Percentiles rank a stretch among this genome's conserved stretches.
These are phyloP conservation scores for Pythium pyrilobum DNA, from an alignment of 352 stramenopile species.

Conservation along the genomic window DNA sequence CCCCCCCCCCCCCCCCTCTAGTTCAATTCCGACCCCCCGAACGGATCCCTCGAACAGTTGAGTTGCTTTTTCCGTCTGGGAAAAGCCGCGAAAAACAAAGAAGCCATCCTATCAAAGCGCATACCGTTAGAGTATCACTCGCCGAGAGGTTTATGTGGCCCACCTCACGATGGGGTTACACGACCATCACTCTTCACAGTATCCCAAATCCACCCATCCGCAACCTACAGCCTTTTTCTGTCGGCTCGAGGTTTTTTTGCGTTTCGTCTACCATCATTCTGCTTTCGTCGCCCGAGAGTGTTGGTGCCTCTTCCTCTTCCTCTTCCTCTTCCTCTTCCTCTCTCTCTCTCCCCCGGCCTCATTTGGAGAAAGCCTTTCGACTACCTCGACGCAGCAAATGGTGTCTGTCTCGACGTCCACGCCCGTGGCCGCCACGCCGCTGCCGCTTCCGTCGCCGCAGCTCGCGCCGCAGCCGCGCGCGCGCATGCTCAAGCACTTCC, in stretches of 20 bases:
- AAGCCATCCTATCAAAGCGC: not conserved
- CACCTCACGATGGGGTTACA: not conserved
- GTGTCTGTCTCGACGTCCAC: conserved; percentile 6
- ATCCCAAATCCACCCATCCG: not conserved
- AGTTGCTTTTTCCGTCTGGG: conserved; percentile 10
- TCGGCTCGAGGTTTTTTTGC: not conserved
- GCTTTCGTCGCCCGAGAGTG: conserved; percentile 14
- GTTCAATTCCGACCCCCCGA: too few species aligned
- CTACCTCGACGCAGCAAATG: not conserved
- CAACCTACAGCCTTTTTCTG: not conserved
- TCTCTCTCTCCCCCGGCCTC: not conserved
- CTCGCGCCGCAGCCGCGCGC: conserved; percentile 5
- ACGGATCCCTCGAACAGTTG: too few species aligned
- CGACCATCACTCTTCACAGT: not conserved
- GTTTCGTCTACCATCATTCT: conserved; percentile 31
- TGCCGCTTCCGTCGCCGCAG: conserved; percentile 4
- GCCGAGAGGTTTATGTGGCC: conserved; percentile 8
- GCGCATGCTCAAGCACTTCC: conserved; percentile 71
- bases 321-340: not conserved
- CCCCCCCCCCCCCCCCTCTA: too few species aligned
- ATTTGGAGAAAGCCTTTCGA: too few species aligned
- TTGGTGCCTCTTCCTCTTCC: conserved; percentile 7
- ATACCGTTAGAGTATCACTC: not conserved
- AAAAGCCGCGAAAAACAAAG: not conserved
- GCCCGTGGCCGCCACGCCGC: conserved; percentile 1